These are phyloP conservation scores for Cystobasidium ongulense DNA, from an alignment of 768 basidiomycete species.

Conservation along the genomic window DNA sequence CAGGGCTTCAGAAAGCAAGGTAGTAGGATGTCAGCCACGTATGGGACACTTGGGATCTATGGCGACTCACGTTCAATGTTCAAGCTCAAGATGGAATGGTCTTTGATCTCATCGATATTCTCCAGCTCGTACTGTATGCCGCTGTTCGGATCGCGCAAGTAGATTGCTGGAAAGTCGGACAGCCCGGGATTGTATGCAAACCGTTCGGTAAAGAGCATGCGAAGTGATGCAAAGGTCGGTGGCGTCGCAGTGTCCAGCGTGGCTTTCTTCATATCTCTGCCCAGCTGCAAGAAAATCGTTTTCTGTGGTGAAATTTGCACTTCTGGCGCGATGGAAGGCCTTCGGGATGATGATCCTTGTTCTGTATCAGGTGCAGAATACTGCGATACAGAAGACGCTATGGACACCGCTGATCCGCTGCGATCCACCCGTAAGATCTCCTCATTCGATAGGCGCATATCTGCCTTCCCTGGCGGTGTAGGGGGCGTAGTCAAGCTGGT, in stretches of 20 bases:
- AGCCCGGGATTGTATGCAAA: constrained; percentile 88
- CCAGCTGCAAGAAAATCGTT: constrained; percentile 61
- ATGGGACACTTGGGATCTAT: too few relatives aligned
- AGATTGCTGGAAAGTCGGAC: constrained; percentile 63
- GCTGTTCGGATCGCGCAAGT: constrained; percentile 81
- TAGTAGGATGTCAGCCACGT: too few relatives aligned
- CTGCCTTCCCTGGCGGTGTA: not conserved
- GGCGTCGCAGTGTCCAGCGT: constrained; percentile 52
- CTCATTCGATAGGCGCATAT: not conserved
- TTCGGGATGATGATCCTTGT: not conserved
- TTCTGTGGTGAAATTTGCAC: constrained; percentile 41
- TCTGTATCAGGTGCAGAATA: not conserved
- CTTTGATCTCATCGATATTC: constrained; percentile 82
- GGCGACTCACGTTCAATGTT: constrained; percentile 88
- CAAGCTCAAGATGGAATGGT: constrained; percentile 75
- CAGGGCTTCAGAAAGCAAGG: constrained; percentile 64
- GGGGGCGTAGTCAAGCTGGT: not conserved
- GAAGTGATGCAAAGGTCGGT: constrained; percentile 63
- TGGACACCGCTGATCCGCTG: not conserved
- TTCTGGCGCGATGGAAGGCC: not conserved
- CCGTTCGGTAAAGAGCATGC: constrained; percentile 84
- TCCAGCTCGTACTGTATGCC: constrained; percentile 94
- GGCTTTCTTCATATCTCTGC: constrained; percentile 45
- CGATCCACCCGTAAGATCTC: not conserved
- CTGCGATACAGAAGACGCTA: constrained; percentile 11